Base-by-base conservation (phyloP, 2,329 filamentous ascomycete genomes). In the Fusarium verticillioides region DNA sequence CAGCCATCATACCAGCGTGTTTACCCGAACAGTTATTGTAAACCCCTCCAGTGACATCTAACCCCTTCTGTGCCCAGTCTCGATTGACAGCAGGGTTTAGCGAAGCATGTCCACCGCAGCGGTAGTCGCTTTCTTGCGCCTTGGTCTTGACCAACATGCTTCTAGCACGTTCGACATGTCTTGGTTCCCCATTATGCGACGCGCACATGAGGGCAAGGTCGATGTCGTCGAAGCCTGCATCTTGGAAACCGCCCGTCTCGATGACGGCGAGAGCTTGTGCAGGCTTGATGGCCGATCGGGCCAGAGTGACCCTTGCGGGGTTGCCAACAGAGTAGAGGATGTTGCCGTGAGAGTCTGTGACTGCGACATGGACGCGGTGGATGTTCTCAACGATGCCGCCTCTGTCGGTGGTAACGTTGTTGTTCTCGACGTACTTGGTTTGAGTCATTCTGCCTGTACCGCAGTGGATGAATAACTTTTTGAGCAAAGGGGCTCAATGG, bases 1-100 rank as follows among this genome's bases (percentile, higher is more conserved):
- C 43, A 28, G 43, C 43, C 23, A 46, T 28, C 11, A 46, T 46
- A 0, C 43, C 43, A 46, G 43, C 18, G 18, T 46, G 43, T 13
- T 46, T 46, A 2, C 43, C 43, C 28, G 43, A 46, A 18, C 43
- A 46, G 18, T 46, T 46, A 1, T 46, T 46, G 18, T 46, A 46
- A 4, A 21, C 1, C 0, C 43, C 43, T 0, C 23, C 18, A 8
- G 43, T 28, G 8, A 28, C 23, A 0, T 46, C 43, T 4, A 46
- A 7, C 0, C 43, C 8, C 23, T 28, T 46, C 18, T 46, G 23
- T 0, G 43, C 43, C 43, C 43, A 46, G 18, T 9, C 23, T 21
- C 3, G 18, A 9, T 46, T 46, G 8, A 46, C 43, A 19, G 43
- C 23, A 46, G 23, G 23, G 43, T 21, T 46, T 0, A 46, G 43